These are phyloP conservation scores for Fraxinus baroniana DNA, from an alignment of 305 asterid genomes.

Conservation along the genomic window DNA sequence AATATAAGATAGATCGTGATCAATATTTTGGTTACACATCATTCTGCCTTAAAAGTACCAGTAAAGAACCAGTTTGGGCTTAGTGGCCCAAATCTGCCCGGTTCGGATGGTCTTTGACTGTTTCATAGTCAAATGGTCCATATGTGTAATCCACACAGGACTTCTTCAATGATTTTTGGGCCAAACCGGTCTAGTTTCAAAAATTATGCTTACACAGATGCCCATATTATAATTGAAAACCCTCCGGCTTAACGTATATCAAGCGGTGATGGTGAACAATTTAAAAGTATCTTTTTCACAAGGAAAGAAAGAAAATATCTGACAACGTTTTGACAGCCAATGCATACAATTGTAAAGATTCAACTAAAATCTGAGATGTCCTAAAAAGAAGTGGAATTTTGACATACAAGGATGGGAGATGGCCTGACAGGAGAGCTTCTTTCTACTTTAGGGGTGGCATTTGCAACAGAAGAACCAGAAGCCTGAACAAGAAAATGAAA, in stretches of 20 bases:
- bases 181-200: neutral
- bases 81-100: neutral
- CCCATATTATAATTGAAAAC: neutral
- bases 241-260: neutral
- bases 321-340: neutral
- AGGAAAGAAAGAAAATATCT: constrained; percentile 2
- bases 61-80: neutral
- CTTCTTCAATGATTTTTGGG: neutral
- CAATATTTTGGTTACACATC: neutral
- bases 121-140: neutral
- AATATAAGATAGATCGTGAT: neutral
- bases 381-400: constrained; percentile 17
- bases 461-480: constrained; percentile 74
- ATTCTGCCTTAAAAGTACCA: neutral
- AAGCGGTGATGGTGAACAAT: neutral
- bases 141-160: neutral
- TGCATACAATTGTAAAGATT: constrained; percentile 12
- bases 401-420: constrained; percentile 77
- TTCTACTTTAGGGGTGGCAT: constrained; percentile 88
- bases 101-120: neutral
- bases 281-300: neutral
- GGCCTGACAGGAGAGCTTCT: constrained; percentile 98
- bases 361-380: constrained; percentile 14
- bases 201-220: neutral
- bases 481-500: constrained; percentile 47